phyloP scores from a whole-genome alignment of 495 filamentous ascomycete genomes.

The Penicillium turbatum region DNA sequence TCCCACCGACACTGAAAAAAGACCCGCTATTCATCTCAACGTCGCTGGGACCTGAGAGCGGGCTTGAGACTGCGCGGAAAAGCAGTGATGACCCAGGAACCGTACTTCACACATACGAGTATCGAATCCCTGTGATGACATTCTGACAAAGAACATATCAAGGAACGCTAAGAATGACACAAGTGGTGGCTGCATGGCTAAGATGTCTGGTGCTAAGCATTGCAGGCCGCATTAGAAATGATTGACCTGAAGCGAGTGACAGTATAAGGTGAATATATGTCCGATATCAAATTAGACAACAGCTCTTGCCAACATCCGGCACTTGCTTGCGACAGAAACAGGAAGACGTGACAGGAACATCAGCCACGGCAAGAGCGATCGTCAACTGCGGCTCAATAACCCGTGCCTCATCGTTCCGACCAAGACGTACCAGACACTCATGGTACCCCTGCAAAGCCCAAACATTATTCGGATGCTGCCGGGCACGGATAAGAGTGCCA shows the following conservation, averaged over 20 bases:
- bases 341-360: slow-evolving; percentile 54
- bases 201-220: background rate
- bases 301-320: slow-evolving; percentile 11
- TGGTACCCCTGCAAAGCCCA: slow-evolving; percentile 66
- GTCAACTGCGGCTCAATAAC: slow-evolving; percentile 48
- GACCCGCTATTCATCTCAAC: too few relatives aligned
- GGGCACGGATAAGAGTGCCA: slow-evolving; percentile 50
- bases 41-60: too few relatives aligned
- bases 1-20: too few relatives aligned
- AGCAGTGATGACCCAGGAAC: too few relatives aligned
- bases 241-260: background rate
- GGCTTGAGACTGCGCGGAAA: too few relatives aligned
- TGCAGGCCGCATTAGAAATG: background rate
- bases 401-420: slow-evolving; percentile 46
- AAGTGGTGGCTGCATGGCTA: background rate
- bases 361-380: slow-evolving; percentile 49
- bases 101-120: too few relatives aligned
- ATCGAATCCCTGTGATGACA: too few relatives aligned
- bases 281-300: slow-evolving; percentile 5
- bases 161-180: too few relatives aligned
- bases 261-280: background rate
- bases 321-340: slow-evolving; percentile 56
- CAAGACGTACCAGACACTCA: slow-evolving; percentile 56
- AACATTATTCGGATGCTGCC: slow-evolving; percentile 61
- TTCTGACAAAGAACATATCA: too few relatives aligned